A percentile compares a stretch with the other conserved stretches of the same genome.
Evolutionary conservation across 2,329 filamentous ascomycete species (phyloP).

Genomic region (Botrytis fragariae): DNA sequence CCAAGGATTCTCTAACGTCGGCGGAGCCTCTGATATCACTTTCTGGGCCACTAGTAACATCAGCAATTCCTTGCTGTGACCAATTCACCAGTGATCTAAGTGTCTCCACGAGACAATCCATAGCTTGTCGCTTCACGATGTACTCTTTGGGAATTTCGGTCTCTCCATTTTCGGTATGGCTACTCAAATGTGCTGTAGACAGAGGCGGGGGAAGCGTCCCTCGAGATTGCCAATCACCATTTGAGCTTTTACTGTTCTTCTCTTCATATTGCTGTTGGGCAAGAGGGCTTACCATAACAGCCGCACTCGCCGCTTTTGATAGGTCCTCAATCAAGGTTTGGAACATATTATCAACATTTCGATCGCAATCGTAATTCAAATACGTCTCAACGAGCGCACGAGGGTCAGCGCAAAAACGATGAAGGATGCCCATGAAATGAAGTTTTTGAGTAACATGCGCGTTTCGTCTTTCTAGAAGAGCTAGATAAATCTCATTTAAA

Average conservation of each 20-base stretch:
- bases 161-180: slow-evolving; percentile 55
- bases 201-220: slow-evolving; percentile 84
- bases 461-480: slow-evolving; percentile 82
- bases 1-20: slow-evolving; percentile 69
- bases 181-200: slow-evolving; percentile 49
- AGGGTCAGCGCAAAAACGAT: slow-evolving; percentile 80
- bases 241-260: slow-evolving; percentile 55
- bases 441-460: slow-evolving; percentile 89
- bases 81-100: slow-evolving; percentile 89
- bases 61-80: slow-evolving; percentile 67
- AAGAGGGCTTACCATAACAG: slow-evolving; percentile 69
- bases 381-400: slow-evolving; percentile 91
- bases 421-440: slow-evolving; percentile 83
- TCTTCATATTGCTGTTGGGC: slow-evolving; percentile 90
- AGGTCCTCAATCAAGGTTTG: slow-evolving; percentile 93
- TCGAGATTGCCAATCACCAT: slow-evolving; percentile 79
- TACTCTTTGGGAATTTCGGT: slow-evolving; percentile 83
- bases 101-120: slow-evolving; percentile 86
- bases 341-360: slow-evolving; percentile 95
- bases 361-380: slow-evolving; percentile 96
- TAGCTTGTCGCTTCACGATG: slow-evolving; percentile 80
- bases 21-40: slow-evolving; percentile 55
- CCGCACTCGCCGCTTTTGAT: slow-evolving; percentile 78
- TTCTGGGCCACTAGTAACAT: slow-evolving; percentile 53
- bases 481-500: slow-evolving; percentile 93